Conservation (phyloP, 345 rosid genomes). For the Populus nigra region DNA sequence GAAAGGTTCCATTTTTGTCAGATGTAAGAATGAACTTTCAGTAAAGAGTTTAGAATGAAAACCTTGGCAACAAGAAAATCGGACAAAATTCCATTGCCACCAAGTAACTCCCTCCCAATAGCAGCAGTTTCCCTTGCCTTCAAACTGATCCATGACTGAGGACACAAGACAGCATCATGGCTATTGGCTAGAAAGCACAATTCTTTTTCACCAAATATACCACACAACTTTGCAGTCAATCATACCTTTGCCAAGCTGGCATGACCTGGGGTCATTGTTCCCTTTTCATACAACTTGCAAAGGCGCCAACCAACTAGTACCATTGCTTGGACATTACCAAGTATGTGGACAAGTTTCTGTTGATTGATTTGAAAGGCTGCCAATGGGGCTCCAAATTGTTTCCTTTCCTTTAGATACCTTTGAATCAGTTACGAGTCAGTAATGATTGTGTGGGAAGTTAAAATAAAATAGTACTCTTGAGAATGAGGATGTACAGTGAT, state of each 20-base stretch:
- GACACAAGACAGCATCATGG: not conserved
- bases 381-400: slow-evolving; percentile 95
- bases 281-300: slow-evolving; percentile 81
- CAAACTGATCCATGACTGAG: slow-evolving; percentile 72
- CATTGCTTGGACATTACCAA: slow-evolving; percentile 92
- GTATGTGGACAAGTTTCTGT: slow-evolving; percentile 83
- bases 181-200: not conserved
- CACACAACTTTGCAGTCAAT: not conserved
- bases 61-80: slow-evolving; percentile 98
- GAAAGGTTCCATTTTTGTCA: not conserved
- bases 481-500: not conserved
- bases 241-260: slow-evolving; percentile 97
- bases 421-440: slow-evolving; percentile 17
- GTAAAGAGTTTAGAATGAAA: slow-evolving; percentile 7
- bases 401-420: slow-evolving; percentile 89
- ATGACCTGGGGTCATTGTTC: slow-evolving; percentile 86
- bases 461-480: not conserved
- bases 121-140: slow-evolving; percentile 83
- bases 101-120: slow-evolving; percentile 83
- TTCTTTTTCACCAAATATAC: not conserved
- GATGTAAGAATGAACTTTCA: not conserved
- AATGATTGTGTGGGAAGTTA: not conserved
- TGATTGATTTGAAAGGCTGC: slow-evolving; percentile 93
- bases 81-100: slow-evolving; percentile 84
- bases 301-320: slow-evolving; percentile 92